Percentiles rank a stretch among this genome's conserved stretches.
phyloP scores from a whole-genome alignment of 1,284 basidiomycete species.

The Leccinum fallax region DNA sequence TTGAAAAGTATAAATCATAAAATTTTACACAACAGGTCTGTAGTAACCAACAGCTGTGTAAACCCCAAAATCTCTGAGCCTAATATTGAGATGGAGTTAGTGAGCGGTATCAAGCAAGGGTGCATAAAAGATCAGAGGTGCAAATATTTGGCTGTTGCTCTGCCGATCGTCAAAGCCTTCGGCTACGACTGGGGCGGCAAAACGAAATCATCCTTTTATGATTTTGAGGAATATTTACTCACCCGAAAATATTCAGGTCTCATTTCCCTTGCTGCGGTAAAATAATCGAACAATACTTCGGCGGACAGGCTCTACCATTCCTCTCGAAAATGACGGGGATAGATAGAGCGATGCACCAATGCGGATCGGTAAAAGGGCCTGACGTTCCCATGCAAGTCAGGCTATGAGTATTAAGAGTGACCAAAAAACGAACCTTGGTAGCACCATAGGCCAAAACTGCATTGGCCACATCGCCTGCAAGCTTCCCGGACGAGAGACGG shows the following conservation, averaged over 20 bases:
- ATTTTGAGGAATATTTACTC: conserved; percentile 6
- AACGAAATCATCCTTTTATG: conserved; percentile 35
- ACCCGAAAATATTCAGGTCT: conserved; percentile 8
- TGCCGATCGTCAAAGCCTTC: conserved; percentile 35
- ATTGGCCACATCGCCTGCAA: conserved; percentile 75
- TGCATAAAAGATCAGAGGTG: conserved; percentile 29
- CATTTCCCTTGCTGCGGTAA: background rate
- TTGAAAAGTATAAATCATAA: conserved; percentile 18
- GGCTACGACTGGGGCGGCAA: conserved; percentile 42
- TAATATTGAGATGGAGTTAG: conserved; percentile 13
- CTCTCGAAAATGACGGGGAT: conserved; percentile 74
- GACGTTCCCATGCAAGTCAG: conserved; percentile 9
- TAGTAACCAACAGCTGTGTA: conserved; percentile 1
- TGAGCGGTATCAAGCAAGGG: background rate
- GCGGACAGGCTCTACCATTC: conserved; percentile 60
- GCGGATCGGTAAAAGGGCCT: conserved; percentile 73
- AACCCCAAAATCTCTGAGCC: background rate
- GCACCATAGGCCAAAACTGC: conserved; percentile 82
- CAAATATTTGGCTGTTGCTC: conserved; percentile 40
- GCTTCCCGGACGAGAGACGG: conserved; percentile 41
- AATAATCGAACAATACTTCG: conserved; percentile 29
- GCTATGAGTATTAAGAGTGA: background rate
- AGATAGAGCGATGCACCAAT: conserved; percentile 76
- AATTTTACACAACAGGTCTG: conserved; percentile 1
- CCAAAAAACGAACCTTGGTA: conserved; percentile 63